phyloP scores from a whole-genome alignment of 148 eudicot species.

The Pouteria glomerata region DNA sequence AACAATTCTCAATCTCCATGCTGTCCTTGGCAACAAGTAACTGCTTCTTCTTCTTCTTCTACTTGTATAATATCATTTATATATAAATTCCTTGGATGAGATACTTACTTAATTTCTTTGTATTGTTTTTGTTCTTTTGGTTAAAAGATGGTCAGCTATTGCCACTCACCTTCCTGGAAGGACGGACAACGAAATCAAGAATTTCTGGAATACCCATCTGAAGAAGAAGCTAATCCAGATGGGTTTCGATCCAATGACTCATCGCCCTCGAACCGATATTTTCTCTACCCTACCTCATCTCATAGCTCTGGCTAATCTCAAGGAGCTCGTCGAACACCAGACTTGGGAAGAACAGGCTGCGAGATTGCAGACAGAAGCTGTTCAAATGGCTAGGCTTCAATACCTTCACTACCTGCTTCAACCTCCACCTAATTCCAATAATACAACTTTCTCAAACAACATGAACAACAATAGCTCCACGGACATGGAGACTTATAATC shows the following conservation, averaged over 20 bases:
- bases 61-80: not conserved
- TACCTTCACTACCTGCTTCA: constrained; percentile 64
- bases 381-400: constrained; percentile 62
- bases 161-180: constrained; percentile 87
- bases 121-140: not conserved
- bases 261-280: constrained; percentile 82
- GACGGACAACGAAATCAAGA: constrained; percentile 92
- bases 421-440: constrained; percentile 26
- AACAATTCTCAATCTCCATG: constrained; percentile 68
- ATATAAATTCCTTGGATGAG: not conserved
- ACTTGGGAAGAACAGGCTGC: constrained; percentile 82
- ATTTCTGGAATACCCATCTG: constrained; percentile 96
- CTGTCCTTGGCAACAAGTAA: constrained; percentile 84
- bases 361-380: constrained; percentile 62
- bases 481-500: constrained; percentile 54
- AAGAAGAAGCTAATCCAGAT: constrained; percentile 92
- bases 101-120: not conserved
- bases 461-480: constrained; percentile 18
- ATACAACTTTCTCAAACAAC: constrained; percentile 19
- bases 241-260: constrained; percentile 98
- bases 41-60: not conserved
- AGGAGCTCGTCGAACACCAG: constrained; percentile 58
- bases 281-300: constrained; percentile 89
- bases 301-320: constrained; percentile 86
- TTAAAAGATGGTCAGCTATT: constrained; percentile 83